Base-by-base conservation (phyloP, 208 protist species). In the Phytomonas sp. region DNA sequence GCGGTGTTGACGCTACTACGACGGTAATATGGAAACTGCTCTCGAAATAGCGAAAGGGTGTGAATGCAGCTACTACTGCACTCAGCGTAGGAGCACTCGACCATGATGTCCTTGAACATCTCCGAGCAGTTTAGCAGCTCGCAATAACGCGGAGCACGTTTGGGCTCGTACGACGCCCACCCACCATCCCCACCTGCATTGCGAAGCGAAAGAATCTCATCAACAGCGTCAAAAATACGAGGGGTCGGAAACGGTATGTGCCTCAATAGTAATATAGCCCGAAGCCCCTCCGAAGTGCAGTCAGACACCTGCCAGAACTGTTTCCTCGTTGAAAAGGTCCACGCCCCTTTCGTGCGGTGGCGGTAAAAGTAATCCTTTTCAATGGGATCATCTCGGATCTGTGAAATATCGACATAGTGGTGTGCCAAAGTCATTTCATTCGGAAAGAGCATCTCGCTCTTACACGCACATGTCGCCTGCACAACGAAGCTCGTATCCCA, bases 401-500 rank as follows among this genome's bases (percentile, higher is more conserved):
- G 93, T 1, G 90, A 82, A 36, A 89, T 73, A 49, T 98, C 91
- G 8, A 98, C 70, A 79, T 98, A 99, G 66, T 93, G 75, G 67
- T 98, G 92, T 6, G 93, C 96, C 36, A 94, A 83, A 32, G 37
- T 66, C 77, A 96, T 90, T 70, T 88, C 81, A 10, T 86, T 70
- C 34, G 80, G 77, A 70, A 79, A 84, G 32, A 78, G 59, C 70
- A 86, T 83, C 80, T 89, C 86, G 32, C 86, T 78, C 23, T 81
- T 76, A 72, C 84, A 93, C 26, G 94, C 93, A 63, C 90, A 84
- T 52, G 98, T 85, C 12, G 95, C 97, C 80, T 98, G 98, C 34
- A 98, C 86, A 1, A 94, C 89, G 74, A 99, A 99, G 23, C 92
- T 89, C 29, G 97, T 98, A 81, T 99, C 98, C 98, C 98, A 99